Evolutionary conservation across 305 asterid species (phyloP), one percentile per base, ranked within the genome.

Genomic region (Rubia balearica): DNA sequence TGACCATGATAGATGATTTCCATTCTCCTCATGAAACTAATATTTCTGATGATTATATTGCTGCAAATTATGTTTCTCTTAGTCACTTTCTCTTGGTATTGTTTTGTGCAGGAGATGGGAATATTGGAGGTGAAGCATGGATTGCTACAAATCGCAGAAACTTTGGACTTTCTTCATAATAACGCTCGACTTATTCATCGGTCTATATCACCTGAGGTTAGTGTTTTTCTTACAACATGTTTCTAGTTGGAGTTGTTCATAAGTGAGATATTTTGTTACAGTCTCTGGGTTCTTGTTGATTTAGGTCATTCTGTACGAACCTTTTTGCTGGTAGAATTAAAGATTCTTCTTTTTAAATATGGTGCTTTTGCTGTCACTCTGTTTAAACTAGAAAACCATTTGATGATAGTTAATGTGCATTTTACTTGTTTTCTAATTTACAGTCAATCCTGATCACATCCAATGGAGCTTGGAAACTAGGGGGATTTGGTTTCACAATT

Each of bases 391-490:
- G 73, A 21, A 21, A 16, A 46, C 40, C 51, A 66, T 33, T 59
- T 17, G 49, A 62, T 73, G 21, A 36, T 66, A 64, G 36, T 67
- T 57, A 68, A 49, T 76, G 62, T 69, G 14, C 27, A 24, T 76
- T 75, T 30, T 49, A 41, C 71, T 61, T 74, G 78, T 69, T 66
- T 22, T 75, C 68, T 43, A 45, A 75, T 55, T 79, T 78, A 80
- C 91, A 94, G 99, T 71, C 89, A 78, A 78, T 94, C 74, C 90
- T 94, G 72, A 88, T 94, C 77, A 94, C 98, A 62, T 86, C 96
- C 68, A 94, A 85, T 86, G 99, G 99, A 75, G 99, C 99, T 79
- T 94, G 99, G 99, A 94, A 91, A 82, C 96, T 91, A 74, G 91
- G 96, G 73, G 98, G 97, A 69, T 91, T 94, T 87, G 96, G 97